Evolutionary conservation across 106 monocot genomes (phyloP), one percentile per base, ranked within the genome.

Genomic region (Platanthera guangdongensis): DNA sequence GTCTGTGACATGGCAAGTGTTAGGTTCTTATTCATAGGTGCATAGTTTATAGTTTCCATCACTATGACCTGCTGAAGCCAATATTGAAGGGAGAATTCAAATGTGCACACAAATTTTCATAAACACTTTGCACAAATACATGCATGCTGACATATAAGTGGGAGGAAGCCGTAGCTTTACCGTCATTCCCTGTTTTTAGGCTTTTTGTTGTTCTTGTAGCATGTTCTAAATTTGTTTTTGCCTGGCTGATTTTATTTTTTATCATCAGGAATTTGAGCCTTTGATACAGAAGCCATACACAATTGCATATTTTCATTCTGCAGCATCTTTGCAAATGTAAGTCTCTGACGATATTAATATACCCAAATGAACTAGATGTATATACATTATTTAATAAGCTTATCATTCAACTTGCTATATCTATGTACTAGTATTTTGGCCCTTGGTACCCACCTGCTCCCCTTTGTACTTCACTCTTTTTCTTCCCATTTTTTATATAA

Each of bases 291-390:
- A 94, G 87, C 99, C 99, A 71, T 99, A 90, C 55, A 84, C 92
- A 13, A 84, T 99, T 85, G 94, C 94, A n/a, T 99, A 99, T 78
- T 87, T 99, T 77, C 99, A 99, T 72, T 99, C 99, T 65, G 99
- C 99, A 39, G 99, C 99, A 76, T 94, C 94, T 68, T 78, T 99
- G 80, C 94, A 94, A 78, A 71, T 88, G 99, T 99, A 87, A 90
- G 99, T 86, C 76, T 57, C 28, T 73, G 52, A 50, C 50, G 13
- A 9, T 73, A 25, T 52, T 39, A 25, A 50, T 15, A 73, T 52
- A 52, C 12, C 25, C n/a, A 72, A 71, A 46, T 71, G 16, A 49
- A 47, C 18, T 48, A 51, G 14, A 73, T 52, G 48, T 50, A 72
- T 48, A 72, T 49, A 49, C 4, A 30, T 11, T 11, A 30, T 15